phyloP scores from a whole-genome alignment of 116 monocot genomes.

The Posidonia oceanica region DNA sequence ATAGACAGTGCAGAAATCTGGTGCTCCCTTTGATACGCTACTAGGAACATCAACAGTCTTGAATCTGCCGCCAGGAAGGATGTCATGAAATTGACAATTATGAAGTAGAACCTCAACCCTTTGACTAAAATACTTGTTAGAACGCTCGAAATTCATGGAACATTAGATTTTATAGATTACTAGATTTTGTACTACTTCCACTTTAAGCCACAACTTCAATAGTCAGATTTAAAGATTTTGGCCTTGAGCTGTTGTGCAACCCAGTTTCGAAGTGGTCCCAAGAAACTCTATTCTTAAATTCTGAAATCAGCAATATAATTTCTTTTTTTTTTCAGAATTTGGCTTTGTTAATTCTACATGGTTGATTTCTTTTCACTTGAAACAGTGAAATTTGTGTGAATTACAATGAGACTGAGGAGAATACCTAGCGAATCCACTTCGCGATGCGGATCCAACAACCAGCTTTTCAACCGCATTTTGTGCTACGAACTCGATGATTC shows the following conservation, averaged over 20 bases:
- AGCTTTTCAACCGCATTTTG: slow-evolving; percentile 40
- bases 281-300: no score
- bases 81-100: neutral
- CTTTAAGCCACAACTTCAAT: no score
- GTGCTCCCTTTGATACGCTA: slow-evolving; percentile 22
- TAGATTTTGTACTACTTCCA: neutral
- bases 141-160: neutral
- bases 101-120: neutral
- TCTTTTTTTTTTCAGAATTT: neutral
- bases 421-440: slow-evolving; percentile 31
- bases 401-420: neutral
- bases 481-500: slow-evolving; percentile 32
- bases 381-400: neutral
- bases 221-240: neutral
- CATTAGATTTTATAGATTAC: neutral
- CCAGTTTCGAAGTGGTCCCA: neutral
- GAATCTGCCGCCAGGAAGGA: slow-evolving; percentile 29
- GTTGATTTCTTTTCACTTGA: neutral
- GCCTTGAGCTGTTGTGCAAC: neutral
- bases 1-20: slow-evolving; percentile 39
- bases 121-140: no score
- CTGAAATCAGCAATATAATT: neutral
- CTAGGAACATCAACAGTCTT: slow-evolving; percentile 38
- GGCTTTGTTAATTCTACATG: no score
- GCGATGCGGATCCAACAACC: slow-evolving; percentile 31